These are phyloP conservation scores for sorghum (Sorghum bicolor) DNA, from an alignment of 176 grass and related monocot species.

Conservation along the genomic window DNA sequence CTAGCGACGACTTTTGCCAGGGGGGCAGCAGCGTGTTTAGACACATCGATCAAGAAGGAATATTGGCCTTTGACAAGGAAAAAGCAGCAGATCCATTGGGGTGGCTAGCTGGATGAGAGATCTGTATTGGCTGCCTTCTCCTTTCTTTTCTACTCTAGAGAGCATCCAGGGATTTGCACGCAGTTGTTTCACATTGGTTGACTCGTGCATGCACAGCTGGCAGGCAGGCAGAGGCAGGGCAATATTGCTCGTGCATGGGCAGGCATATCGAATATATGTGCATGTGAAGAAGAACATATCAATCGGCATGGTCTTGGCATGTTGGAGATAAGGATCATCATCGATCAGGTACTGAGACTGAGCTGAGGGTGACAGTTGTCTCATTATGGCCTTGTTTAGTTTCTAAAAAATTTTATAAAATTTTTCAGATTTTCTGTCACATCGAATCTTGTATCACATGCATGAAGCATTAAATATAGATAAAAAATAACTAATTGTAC, in stretches of 20 bases:
- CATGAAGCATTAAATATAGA: too few species aligned
- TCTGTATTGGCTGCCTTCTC: not conserved
- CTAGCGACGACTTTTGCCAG: too few species aligned
- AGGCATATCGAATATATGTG: constrained; percentile 36
- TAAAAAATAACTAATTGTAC: too few species aligned
- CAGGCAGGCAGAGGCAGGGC: not conserved
- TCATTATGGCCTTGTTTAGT: too few species aligned
- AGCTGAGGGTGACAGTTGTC: too few species aligned
- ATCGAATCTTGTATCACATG: too few species aligned
- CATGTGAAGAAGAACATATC: constrained; percentile 13
- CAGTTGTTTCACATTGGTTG: constrained; percentile 27
- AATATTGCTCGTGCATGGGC: not conserved
- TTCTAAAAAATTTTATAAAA: too few species aligned
- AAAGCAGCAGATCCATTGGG: constrained; percentile 4
- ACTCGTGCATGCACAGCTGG: not conserved
- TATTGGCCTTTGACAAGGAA: constrained; percentile 33
- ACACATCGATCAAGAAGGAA: not conserved
- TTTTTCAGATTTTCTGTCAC: too few species aligned
- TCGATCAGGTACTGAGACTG: too few species aligned
- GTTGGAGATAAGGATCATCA: too few species aligned
- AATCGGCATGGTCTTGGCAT: too few species aligned
- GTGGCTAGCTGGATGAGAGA: not conserved
- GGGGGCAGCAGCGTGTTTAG: too few species aligned
- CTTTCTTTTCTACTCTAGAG: constrained; percentile 14
- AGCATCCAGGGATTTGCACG: constrained; percentile 35